Base-by-base conservation (phyloP, 352 stramenopile species). In the Elongisporangium undulatum region DNA sequence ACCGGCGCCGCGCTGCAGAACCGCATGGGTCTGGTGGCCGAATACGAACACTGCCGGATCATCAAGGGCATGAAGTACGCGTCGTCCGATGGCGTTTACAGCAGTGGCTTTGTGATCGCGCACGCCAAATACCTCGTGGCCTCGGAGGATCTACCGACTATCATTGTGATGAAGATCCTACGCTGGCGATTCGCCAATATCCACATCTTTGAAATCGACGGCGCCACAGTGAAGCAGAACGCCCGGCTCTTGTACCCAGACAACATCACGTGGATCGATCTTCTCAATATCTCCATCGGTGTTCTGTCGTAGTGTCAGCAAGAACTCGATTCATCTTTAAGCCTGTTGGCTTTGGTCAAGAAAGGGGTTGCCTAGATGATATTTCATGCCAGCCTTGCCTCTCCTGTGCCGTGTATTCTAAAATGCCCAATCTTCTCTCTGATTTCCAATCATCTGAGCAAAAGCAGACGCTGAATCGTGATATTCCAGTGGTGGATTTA, bases 1-100 rank as follows among this genome's bases (percentile, higher is more conserved):
- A 76, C 69, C 1, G 69, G 69, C 9, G 69, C 69, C 16, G 69
- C 73, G 21, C 41, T 76, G 29, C 63, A 69, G 34, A 60, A 67
- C 53, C 68, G 65, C 13, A 68, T 62, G 48, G 65, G 68, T 2
- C 23, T 76, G 1, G 56, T 73, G 20, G 58, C 65, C 0, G 51
- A 56, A 13, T 76, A 72, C 22, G 62, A 76, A 19, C 73, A 76
- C 51, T 76, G 71, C 29, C 66, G 73, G 0, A 72, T 74, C 55
- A 76, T 79, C 48, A 77, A 79, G 38, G 74, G 74, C 5, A 58
- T 80, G 10, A 78, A 80, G 61, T 80, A 75, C 55, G 71, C 71
- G 8, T 75, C 66, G 2, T 59, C 69, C 0, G 72, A 78, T 15
- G 74, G 71, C 20, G 71, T 79, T 17, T 82, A 76, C 53, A 73